Evolutionary conservation across 768 basidiomycete genomes (phyloP).

Genomic region (Kwoniella sp.): DNA sequence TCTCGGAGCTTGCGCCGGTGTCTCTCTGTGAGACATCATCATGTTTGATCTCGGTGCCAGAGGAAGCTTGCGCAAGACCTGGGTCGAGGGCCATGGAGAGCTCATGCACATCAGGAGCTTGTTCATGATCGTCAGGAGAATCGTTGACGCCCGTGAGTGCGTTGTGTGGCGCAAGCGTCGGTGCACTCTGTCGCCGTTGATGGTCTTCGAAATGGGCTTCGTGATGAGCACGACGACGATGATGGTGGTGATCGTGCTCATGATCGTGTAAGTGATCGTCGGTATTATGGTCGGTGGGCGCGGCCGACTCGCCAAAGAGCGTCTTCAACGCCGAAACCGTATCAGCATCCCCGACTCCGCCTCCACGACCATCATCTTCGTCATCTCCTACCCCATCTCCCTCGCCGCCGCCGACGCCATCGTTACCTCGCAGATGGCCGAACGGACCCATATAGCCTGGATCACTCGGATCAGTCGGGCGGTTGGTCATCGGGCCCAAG

Average conservation of each 20-base stretch:
- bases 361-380: background rate
- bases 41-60: background rate
- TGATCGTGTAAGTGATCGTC: conserved; percentile 5
- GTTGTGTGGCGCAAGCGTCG: background rate
- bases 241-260: background rate
- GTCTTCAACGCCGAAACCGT: conserved; percentile 14
- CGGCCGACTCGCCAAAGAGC: conserved; percentile 10
- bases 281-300: background rate
- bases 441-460: background rate
- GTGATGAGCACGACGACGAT: background rate
- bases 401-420: background rate
- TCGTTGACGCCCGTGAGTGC: background rate
- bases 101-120: background rate
- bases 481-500: conserved; percentile 1
- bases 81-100: background rate
- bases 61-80: background rate
- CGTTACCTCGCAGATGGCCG: background rate
- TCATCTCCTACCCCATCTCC: background rate
- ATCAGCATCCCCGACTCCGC: background rate
- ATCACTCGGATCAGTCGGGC: background rate
- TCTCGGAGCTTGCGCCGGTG: background rate
- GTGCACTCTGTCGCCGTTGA: too few species aligned
- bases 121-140: background rate
- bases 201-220: too few species aligned
- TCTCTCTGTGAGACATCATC: too few species aligned